Base-by-base conservation (phyloP, 805 yeast genomes). In the Maudiozyma saulgeensis region DNA sequence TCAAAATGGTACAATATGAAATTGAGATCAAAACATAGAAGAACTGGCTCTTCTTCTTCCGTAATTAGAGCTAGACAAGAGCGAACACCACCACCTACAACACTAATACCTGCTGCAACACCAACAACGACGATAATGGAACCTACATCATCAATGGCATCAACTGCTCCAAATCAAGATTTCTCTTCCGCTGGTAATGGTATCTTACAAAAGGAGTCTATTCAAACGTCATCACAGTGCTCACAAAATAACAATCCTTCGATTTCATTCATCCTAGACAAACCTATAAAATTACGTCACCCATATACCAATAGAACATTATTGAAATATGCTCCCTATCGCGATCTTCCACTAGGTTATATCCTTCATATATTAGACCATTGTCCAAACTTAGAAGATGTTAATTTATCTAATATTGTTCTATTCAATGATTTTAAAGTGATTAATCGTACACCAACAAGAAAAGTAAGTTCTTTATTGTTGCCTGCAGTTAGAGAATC, bases 261-360 rank as follows among this genome's bases (percentile, higher is more conserved):
- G 18, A n/a, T 35, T n/a, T 35, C 38, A 5, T 35, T 35, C 15
- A 4, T 35, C 4, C 9, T 35, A 23, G 43, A 40, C 19, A 40
- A 40, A 40, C 43, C 43, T 1, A 3, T 21, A 3, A 40, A 13
- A n/a, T 40, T 31, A 15, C 37, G 40, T 23, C 89, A 85, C 60
- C 93, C 93, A 2, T 63, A 68, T 43, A 79, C 80, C 40, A 82
- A 78, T 60, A 77, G 79, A 49, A 79, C 82, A 53, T 62, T 87
- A 37, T 58, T 73, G 48, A 82, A 78, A 62, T 84, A 84, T 64
- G 73, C 87, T 3, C 71, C 76, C 19, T 74, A 82, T n/a, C 79
- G 76, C 55, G 96, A 88, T 62, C 61, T 88, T 6, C 96, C 96
- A 1, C 68, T 83, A 28, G 96, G 96, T 0, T 79, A 80, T 53